Conservation (phyloP, 768 basidiomycete genomes). For the Tylopilus intermedius region DNA sequence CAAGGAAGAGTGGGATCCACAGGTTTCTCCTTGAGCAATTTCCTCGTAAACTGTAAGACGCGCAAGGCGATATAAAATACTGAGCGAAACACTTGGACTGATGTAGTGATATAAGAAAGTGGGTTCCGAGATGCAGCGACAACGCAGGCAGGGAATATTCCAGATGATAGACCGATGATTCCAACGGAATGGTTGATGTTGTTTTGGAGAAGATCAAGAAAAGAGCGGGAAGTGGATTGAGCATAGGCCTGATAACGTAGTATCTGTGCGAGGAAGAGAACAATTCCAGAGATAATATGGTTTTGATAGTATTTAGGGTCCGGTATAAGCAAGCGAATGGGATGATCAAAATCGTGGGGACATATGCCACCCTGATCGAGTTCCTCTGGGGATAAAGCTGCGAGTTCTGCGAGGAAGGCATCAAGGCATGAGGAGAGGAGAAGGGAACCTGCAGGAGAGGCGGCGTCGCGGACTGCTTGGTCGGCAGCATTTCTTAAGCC, state of each 20-base stretch:
- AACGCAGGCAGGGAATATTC: constrained; percentile 50
- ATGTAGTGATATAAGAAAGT: constrained; percentile 39
- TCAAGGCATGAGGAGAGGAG: constrained; percentile 49
- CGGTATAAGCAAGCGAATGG: constrained; percentile 37
- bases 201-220: constrained; percentile 27
- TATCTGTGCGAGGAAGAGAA: constrained; percentile 47
- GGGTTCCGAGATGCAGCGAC: constrained; percentile 40
- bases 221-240: constrained; percentile 21
- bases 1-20: constrained; percentile 35
- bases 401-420: constrained; percentile 47
- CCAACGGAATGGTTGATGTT: constrained; percentile 36
- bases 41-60: constrained; percentile 30
- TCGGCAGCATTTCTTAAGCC: constrained; percentile 30
- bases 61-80: constrained; percentile 52
- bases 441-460: constrained; percentile 37
- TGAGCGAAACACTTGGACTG: constrained; percentile 46
- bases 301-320: constrained; percentile 37
- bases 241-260: constrained; percentile 49
- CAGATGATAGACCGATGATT: constrained; percentile 53
- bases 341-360: constrained; percentile 40
- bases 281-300: constrained; percentile 44
- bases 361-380: constrained; percentile 36
- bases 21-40: constrained; percentile 15
- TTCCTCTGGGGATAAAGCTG: constrained; percentile 37
- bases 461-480: constrained; percentile 40